Evolutionary conservation across 805 yeast species (phyloP).

Genomic region (Brettanomyces bruxellensis): DNA sequence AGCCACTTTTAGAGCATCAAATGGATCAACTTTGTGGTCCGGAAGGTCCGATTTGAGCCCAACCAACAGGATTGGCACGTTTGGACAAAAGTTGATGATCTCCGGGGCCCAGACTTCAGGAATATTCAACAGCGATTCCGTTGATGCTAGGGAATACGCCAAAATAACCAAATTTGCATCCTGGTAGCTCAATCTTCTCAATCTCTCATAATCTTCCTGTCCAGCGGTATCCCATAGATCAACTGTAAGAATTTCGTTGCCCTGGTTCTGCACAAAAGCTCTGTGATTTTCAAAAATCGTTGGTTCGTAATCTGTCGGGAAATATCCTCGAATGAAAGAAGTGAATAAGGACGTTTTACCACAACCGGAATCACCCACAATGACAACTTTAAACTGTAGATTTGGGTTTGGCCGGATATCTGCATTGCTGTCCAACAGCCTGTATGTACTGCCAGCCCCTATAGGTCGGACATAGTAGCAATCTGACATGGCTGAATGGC

Average conservation of each 20-base stretch:
- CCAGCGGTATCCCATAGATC: constrained; percentile 97
- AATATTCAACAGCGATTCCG: constrained; percentile 60
- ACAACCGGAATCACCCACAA: constrained; percentile 99
- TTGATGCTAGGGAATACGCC: constrained; percentile 64
- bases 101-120: constrained; percentile 86
- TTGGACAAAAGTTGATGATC: constrained; percentile 73
- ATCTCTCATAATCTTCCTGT: constrained; percentile 82
- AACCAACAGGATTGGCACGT: constrained; percentile 67
- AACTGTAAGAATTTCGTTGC: constrained; percentile 75
- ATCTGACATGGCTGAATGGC: neutral
- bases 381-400: constrained; percentile 44
- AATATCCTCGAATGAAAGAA: constrained; percentile 90
- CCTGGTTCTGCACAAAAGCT: constrained; percentile 83
- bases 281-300: constrained; percentile 94
- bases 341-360: constrained; percentile 94
- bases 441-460: neutral
- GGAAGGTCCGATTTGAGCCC: constrained; percentile 75
- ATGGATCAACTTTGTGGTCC: constrained; percentile 15
- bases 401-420: constrained; percentile 9
- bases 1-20: constrained; percentile 19
- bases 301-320: constrained; percentile 96
- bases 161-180: constrained; percentile 68
- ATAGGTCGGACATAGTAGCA: neutral
- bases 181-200: constrained; percentile 81
- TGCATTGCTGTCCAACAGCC: neutral